A percentile compares a stretch with the other conserved stretches of the same genome.
phyloP scores from a whole-genome alignment of 1,139 yeast genomes.

The Arxiozyma bovina region DNA sequence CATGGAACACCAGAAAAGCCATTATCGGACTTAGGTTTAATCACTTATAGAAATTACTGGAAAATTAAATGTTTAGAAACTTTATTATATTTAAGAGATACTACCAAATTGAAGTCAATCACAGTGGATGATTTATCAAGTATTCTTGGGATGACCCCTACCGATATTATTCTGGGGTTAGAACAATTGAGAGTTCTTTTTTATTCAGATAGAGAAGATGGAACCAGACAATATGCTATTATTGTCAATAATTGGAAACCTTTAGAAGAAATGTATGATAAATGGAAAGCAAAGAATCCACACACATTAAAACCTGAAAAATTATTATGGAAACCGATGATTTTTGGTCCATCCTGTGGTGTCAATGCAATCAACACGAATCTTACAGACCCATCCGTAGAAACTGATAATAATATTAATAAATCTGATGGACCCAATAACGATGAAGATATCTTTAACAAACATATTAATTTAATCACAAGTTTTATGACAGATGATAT shows the following conservation, averaged over 20 bases:
- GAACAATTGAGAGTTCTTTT: conserved; percentile 61
- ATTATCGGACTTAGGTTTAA: conserved; percentile 71
- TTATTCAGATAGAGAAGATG: conserved; percentile 16
- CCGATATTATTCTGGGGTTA: conserved; percentile 79
- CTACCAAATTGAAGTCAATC: conserved; percentile 19
- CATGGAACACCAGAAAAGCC: conserved; percentile 96
- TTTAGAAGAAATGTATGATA: conserved; percentile 39
- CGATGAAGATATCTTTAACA: conserved; percentile 32
- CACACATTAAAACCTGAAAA: conserved; percentile 42
- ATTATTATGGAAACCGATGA: conserved; percentile 71
- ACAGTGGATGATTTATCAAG: conserved; percentile 56
- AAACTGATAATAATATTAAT: conserved; percentile 14
- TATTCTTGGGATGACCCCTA: conserved; percentile 75
- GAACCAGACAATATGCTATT: conserved; percentile 39
- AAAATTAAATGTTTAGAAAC: conserved; percentile 45
- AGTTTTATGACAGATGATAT: conserved; percentile 58
- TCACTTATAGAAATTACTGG: conserved; percentile 88
- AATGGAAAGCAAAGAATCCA: conserved; percentile 53
- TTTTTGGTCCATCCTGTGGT: conserved; percentile 81
- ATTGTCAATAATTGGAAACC: conserved; percentile 40
- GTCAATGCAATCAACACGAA: conserved; percentile 37
- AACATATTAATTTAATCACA: conserved; percentile 46
- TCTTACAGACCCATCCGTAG: conserved; percentile 5
- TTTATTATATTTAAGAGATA: conserved; percentile 23
- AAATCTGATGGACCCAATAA: conserved; percentile 13